These are phyloP conservation scores for Gaeumannomyces tritici DNA, from an alignment of 2,329 filamentous ascomycete species.

Conservation along the genomic window DNA sequence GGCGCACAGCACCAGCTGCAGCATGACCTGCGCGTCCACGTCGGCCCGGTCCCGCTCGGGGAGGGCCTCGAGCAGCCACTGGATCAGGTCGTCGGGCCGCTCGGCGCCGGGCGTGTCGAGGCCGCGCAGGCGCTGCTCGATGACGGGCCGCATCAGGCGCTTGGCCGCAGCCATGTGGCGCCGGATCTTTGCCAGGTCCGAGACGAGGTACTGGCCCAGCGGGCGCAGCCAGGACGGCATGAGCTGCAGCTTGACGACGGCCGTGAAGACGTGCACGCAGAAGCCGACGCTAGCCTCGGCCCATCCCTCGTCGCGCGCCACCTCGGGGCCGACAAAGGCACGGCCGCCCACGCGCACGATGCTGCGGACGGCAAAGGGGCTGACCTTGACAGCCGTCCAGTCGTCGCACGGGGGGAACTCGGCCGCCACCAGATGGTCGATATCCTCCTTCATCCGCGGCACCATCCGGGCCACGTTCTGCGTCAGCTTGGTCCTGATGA, in stretches of 20 bases:
- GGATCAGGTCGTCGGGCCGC: constrained; percentile 31
- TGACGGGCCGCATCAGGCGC: constrained; percentile 32
- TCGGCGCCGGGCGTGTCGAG: constrained; percentile 25
- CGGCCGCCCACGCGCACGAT: constrained; percentile 44
- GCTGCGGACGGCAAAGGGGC: constrained; percentile 39
- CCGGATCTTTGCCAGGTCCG: constrained; percentile 34
- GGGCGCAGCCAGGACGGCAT: constrained; percentile 39
- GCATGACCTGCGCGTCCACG: constrained; percentile 25
- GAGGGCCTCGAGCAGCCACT: constrained; percentile 33
- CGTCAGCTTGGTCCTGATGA: constrained; percentile 36
- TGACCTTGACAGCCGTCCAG: constrained; percentile 45
- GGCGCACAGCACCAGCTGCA: constrained; percentile 33
- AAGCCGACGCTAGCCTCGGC: constrained; percentile 41
- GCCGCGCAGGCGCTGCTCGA: constrained; percentile 33
- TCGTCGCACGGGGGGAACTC: constrained; percentile 41
- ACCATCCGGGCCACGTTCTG: constrained; percentile 33
- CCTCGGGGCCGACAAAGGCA: constrained; percentile 39
- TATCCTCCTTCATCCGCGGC: constrained; percentile 34
- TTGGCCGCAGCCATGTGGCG: constrained; percentile 31
- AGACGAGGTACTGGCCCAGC: constrained; percentile 33
- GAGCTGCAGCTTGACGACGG: constrained; percentile 39
- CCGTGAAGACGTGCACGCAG: constrained; percentile 36
- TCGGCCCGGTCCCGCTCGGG: constrained; percentile 27
- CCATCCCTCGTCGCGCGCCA: constrained; percentile 44
- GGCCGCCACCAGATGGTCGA: constrained; percentile 33